Conservation (phyloP, 2,329 filamentous ascomycete species). For the Beauveria sp. region DNA sequence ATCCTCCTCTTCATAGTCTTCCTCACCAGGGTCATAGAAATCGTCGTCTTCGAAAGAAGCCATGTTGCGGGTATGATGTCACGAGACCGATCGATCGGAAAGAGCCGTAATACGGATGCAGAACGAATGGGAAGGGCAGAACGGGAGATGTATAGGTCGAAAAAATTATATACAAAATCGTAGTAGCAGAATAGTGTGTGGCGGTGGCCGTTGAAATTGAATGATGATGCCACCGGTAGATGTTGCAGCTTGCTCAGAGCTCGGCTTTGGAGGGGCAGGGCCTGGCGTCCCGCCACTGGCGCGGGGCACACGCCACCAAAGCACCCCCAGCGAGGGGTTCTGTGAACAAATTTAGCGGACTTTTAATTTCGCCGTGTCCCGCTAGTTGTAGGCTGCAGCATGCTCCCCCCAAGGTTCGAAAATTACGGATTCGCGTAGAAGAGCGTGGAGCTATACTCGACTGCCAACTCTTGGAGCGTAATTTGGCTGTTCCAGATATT, state of each 20-base stretch:
- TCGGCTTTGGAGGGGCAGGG: constrained; percentile 1
- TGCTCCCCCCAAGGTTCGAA: constrained; percentile 17
- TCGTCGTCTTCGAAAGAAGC: constrained; percentile 11
- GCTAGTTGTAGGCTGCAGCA: constrained; percentile 10
- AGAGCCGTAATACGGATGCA: neutral
- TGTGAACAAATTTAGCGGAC: constrained; percentile 8
- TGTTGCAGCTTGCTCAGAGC: neutral
- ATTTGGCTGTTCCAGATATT: constrained; percentile 8
- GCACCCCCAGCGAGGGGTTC: constrained; percentile 3
- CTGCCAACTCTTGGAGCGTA: constrained; percentile 1
- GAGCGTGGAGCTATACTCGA: constrained; percentile 11
- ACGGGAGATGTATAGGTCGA: neutral
- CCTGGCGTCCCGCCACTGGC: neutral
- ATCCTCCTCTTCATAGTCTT: constrained; percentile 39
- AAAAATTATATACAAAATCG: neutral
- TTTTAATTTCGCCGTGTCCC: constrained; percentile 12
- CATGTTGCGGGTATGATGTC: constrained; percentile 9
- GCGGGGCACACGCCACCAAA: constrained; percentile 10
- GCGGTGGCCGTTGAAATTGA: neutral
- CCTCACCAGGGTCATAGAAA: constrained; percentile 15
- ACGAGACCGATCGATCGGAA: neutral
- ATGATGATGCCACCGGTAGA: neutral
- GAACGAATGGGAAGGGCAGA: too few species aligned
- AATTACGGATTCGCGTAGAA: constrained; percentile 15
- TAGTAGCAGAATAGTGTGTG: neutral